Base-by-base conservation (phyloP, 805 yeast species). In the Teunomyces gatunensis region DNA sequence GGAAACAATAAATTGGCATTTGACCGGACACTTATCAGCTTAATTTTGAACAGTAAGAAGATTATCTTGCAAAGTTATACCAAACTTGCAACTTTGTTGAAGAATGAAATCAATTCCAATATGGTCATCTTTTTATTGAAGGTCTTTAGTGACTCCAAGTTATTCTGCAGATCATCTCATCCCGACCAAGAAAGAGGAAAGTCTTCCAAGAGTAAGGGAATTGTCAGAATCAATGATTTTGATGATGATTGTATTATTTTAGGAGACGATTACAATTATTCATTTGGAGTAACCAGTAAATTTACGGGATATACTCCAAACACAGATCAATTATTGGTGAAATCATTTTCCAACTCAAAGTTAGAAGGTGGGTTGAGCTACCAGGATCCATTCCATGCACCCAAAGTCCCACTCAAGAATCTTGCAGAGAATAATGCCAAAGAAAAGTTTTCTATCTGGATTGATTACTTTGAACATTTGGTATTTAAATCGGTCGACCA, bases 251-350 rank as follows among this genome's bases (percentile, higher is more conserved):
- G 50, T 2, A 47, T 67, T 5, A 42, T 79, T 30, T 66, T 83
- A 12, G 73, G 69, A 33, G 80, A 80, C 25, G 78, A 74, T 40
- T 75, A 71, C 50, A 78, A 75, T 15, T 73, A 71, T 55, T 71
- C 74, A 3, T 78, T 68, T 60, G 87, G 87, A 3, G 61, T 81
- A 1, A 74, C 85, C 0, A 78, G 84, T 55, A 79, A 79, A 51
- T 67, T 74, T 21, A 51, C 57, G 5, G 58, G 51, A 11, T 39
- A 47, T 12, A 56, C 63, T 29, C 44, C 54, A 3, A 52, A 57
- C 10, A 60, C 79, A 18, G 74, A 70, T 45, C 75, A 73, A 44
- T 55, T 75, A 29, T 48, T 59, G 33, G 58, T 67, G 27, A 67
- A 67, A 49, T 29, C 45, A 11, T 4, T 28, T 11, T 28, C 34